phyloP scores from a whole-genome alignment of 306 rosid genomes.

The Lupinus albus region DNA sequence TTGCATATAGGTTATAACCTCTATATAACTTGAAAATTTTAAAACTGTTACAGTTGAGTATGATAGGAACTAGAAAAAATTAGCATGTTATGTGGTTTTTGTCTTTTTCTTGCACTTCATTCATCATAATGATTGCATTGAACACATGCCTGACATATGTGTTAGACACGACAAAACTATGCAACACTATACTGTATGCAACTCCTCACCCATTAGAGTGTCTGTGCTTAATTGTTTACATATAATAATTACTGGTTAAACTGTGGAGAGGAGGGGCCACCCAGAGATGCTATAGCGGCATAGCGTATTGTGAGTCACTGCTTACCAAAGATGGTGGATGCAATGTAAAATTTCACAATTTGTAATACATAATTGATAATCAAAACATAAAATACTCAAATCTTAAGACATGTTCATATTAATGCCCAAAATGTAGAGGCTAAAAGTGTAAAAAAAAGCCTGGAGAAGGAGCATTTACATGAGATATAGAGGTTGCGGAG shows the following conservation, averaged over 20 bases:
- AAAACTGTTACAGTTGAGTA: constrained; percentile 15
- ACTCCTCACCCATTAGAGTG: too few species aligned
- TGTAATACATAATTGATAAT: not conserved
- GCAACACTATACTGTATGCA: not conserved
- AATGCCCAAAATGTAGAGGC: not conserved
- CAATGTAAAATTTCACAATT: not conserved
- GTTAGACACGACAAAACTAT: constrained; percentile 9
- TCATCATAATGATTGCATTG: constrained; percentile 16
- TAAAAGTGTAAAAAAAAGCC: not conserved
- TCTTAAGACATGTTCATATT: not conserved
- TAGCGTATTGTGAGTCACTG: not conserved
- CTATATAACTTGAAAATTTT: constrained; percentile 6
- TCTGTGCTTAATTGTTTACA: constrained; percentile 12
- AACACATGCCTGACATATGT: not conserved
- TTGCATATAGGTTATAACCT: too few species aligned
- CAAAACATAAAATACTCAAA: too few species aligned
- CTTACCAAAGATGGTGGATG: not conserved
- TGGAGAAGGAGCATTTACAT: not conserved
- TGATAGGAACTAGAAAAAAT: constrained; percentile 11
- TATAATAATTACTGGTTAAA: not conserved
- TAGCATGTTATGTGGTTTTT: not conserved
- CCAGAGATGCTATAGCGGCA: not conserved
- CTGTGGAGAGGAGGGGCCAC: not conserved
- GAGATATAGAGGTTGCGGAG: constrained; percentile 4
- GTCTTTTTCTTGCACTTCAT: constrained; percentile 9